Base-by-base conservation (phyloP, 345 rosid genomes). In the Laguncularia racemosa region DNA sequence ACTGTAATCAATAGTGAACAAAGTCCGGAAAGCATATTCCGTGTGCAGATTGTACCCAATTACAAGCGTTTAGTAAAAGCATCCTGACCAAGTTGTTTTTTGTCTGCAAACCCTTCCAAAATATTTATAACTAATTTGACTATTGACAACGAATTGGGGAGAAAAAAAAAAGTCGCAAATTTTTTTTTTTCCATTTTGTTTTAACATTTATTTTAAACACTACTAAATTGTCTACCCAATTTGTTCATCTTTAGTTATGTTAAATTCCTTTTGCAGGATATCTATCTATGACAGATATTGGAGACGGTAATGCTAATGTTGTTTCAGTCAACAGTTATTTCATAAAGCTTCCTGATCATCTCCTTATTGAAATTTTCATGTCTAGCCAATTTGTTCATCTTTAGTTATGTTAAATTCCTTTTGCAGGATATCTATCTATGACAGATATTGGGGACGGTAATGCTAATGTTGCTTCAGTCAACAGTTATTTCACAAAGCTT, bases 321-420 rank as follows among this genome's bases (percentile, higher is more conserved):
- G 68, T 44, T 58, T 70, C n/a, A 1, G 67, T 19, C 23, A 79
- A 75, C 47, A 64, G 63, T 61, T 62, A 78, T 50, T 63, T 88
- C 33, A 79, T 77, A 47, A 80, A 71, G 67, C 96, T 91, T 72
- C 82, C 85, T 14, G 92, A 85, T 51, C 96, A 88, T 71, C 76
- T 91, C 52, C 75, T 91, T 57, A 65, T 84, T 62, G 95, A 91
- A 67, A 82, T 91, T 61, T 88, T 91, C 33, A 70, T 79, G n/a
- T n/a, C n/a, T n/a, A n/a, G n/a, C n/a, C n/a, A n/a, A n/a, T n/a
- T n/a, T n/a, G n/a, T n/a, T 44, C 50, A 47, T 49, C 13, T 46
- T 55, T 10, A 12, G 43, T 17, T 59, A 19, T 23, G 16, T 28
- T 20, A 11, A 59, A 48, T 20, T 48, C 40, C 51, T 20, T 64